Evolutionary conservation across 169 alveolate genomes (phyloP).

Genomic region (Plasmodium gaboni): DNA sequence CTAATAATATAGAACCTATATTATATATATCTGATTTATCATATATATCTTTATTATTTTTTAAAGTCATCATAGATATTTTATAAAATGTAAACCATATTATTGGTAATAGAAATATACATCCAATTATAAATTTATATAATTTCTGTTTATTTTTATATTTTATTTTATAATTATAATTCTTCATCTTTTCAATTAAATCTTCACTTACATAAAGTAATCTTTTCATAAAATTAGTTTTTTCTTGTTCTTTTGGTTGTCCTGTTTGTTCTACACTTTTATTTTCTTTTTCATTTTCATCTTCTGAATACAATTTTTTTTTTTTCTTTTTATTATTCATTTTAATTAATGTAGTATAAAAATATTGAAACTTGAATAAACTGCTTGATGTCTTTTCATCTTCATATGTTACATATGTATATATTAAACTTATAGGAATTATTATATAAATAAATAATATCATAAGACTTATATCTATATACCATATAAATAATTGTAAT

Average conservation of each 20-base stretch:
- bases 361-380: slow-evolving; percentile 48
- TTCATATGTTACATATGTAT: slow-evolving; percentile 59
- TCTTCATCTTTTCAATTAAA: slow-evolving; percentile 28
- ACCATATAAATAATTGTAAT: slow-evolving; percentile 46
- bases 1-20: slow-evolving; percentile 34
- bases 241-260: slow-evolving; percentile 22
- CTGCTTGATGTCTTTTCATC: slow-evolving; percentile 36
- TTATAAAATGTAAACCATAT: slow-evolving; percentile 59
- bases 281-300: not conserved
- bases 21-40: slow-evolving; percentile 33
- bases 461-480: slow-evolving; percentile 49
- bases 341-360: slow-evolving; percentile 27
- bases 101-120: slow-evolving; percentile 30
- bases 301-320: slow-evolving; percentile 3
- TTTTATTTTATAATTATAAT: slow-evolving; percentile 39
- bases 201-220: slow-evolving; percentile 63
- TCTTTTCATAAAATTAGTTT: slow-evolving; percentile 45
- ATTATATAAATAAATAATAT: slow-evolving; percentile 49
- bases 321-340: slow-evolving; percentile 37
- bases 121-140: slow-evolving; percentile 24
- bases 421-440: slow-evolving; percentile 50
- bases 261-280: slow-evolving; percentile 27
- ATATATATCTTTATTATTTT: slow-evolving; percentile 47
- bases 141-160: slow-evolving; percentile 38
- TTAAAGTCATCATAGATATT: slow-evolving; percentile 49